Evolutionary conservation across 1,139 yeast genomes (phyloP).

Genomic region (Protomyces arabidopsidicola): DNA sequence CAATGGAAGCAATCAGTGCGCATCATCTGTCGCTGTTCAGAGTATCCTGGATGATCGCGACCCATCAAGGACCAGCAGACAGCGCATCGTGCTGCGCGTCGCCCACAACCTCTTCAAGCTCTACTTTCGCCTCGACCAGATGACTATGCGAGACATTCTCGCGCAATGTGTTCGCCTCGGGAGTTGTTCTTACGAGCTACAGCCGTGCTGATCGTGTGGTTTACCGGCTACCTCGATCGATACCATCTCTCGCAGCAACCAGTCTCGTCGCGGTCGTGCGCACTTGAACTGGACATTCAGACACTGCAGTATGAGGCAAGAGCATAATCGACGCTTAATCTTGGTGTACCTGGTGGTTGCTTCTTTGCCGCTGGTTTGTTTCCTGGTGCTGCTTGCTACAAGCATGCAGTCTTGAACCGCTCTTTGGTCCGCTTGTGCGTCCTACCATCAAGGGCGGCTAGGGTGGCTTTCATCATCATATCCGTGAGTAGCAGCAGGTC

Average conservation of each 20-base stretch:
- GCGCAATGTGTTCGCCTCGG: conserved; percentile 29
- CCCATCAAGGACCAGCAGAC: conserved; percentile 4
- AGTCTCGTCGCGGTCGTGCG: conserved; percentile 49
- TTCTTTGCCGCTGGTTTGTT: conserved; percentile 40
- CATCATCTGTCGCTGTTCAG: background rate
- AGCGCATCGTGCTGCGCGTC: conserved; percentile 14
- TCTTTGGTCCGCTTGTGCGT: conserved; percentile 37
- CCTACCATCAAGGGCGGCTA: conserved; percentile 37
- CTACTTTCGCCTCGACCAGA: conserved; percentile 29
- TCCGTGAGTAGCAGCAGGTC: conserved; percentile 36
- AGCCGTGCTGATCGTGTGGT: conserved; percentile 55
- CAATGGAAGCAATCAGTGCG: background rate
- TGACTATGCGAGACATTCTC: conserved; percentile 29
- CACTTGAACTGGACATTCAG: conserved; percentile 63
- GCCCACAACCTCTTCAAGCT: conserved; percentile 28
- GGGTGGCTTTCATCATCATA: conserved; percentile 34
- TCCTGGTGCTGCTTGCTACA: conserved; percentile 37
- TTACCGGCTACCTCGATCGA: conserved; percentile 61
- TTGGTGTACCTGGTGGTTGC: conserved; percentile 56
- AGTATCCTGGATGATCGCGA: background rate
- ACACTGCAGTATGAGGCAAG: conserved; percentile 43
- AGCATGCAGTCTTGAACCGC: conserved; percentile 33
- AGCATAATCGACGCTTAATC: conserved; percentile 37
- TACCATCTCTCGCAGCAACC: conserved; percentile 57
- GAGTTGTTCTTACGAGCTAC: conserved; percentile 38